Evolutionary conservation across 352 stramenopile species (phyloP), one percentile per base, ranked within the genome.

Genomic region (Pythium plurisporium): DNA sequence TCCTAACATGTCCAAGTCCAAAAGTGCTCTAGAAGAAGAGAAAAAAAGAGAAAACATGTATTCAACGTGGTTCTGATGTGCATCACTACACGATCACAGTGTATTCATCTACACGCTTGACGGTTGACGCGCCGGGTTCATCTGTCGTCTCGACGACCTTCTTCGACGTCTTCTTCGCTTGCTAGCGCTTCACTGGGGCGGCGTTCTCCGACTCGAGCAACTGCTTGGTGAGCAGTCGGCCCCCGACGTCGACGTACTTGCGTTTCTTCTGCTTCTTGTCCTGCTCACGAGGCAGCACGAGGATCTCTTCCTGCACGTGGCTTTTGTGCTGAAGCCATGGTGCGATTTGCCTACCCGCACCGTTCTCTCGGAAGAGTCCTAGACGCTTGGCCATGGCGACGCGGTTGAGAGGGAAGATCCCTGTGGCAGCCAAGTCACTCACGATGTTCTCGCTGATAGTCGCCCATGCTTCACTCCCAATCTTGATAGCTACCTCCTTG

Each of bases 401-500:
- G 8, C 29, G 40, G 1, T 14, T 29, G 20, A 34, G 41, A 29
- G 52, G 52, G 42, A 42, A 54, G 23, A 62, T 25, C 2, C 31
- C 54, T 17, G 43, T 55, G 2, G 54, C 37, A 2, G 25, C 7
- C 19, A 62, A 62, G 3, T 44, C 54, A 1, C 14, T 7, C 10
- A 43, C 11, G 23, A 55, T 36, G 44, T 62, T 55, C 26, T 38
- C 15, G 30, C 19, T 22, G 15, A 62, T 17, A 25, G 38, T 54
- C 8, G 2, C 36, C 31, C 30, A 48, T 8, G 44, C 43, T 14
- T 41, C 26, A 19, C 31, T 22, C 0, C 43, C 54, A n/a, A 62
- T 54, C 4, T 26, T 25, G 17, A 62, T 48, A 8, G 54, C 43
- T 4, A 30, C 43, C 11, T 27, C 8, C 36, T 62, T 62, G 2